Conservation (phyloP, 2,329 filamentous ascomycete species). For the Fusarium coffeatum region DNA sequence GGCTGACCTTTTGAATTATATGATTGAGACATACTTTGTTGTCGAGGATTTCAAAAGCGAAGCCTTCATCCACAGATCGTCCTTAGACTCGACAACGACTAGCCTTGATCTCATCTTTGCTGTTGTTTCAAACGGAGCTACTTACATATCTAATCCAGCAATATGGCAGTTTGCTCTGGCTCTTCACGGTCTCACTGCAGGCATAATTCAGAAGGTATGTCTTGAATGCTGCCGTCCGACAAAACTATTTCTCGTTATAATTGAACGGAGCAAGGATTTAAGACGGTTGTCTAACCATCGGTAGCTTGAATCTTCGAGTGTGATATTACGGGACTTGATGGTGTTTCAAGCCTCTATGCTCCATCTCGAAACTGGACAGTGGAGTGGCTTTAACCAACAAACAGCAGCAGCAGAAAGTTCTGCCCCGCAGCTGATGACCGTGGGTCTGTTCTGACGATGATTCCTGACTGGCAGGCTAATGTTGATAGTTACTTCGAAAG, state of each 20-base stretch:
- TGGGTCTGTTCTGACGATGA: constrained; percentile 13
- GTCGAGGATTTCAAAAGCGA: constrained; percentile 36
- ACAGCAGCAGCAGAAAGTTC: constrained; percentile 38
- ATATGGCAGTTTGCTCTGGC: constrained; percentile 45
- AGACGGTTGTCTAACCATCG: not conserved
- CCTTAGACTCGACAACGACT: constrained; percentile 31
- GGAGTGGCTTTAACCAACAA: constrained; percentile 41
- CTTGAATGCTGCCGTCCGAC: not conserved
- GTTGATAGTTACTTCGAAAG: constrained; percentile 37
- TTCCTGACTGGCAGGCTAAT: constrained; percentile 13
- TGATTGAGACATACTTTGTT: constrained; percentile 37
- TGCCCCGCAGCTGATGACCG: constrained; percentile 33
- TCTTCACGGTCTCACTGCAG: constrained; percentile 33
- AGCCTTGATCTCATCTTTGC: constrained; percentile 38
- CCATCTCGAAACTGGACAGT: constrained; percentile 41
- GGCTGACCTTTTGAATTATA: constrained; percentile 35
- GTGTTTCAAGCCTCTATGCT: constrained; percentile 42
- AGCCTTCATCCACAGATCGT: constrained; percentile 36
- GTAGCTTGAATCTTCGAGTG: constrained; percentile 30
- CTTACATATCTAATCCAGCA: constrained; percentile 29
- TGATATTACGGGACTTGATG: constrained; percentile 31
- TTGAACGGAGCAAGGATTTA: not conserved
- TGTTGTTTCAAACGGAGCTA: constrained; percentile 40
- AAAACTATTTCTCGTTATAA: not conserved
- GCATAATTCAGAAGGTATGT: constrained; percentile 35